Evolutionary conservation across 192 early-diverging fungal genomes (phyloP).

Genomic region (Backusella morwellensis): DNA sequence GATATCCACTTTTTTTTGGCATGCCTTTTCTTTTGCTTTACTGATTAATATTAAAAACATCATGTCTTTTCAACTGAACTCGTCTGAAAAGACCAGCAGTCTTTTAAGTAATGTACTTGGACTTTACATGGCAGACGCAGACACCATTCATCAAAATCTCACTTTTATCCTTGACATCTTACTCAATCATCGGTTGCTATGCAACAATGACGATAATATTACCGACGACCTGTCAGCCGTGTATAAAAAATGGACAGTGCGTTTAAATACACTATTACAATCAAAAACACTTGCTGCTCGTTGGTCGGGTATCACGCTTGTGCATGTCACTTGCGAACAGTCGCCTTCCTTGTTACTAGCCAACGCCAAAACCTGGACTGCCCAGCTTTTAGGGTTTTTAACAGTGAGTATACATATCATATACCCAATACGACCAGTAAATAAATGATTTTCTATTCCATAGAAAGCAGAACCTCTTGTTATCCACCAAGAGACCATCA

Average conservation of each 20-base stretch:
- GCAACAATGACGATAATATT: slow-evolving; percentile 22
- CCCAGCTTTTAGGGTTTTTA: slow-evolving; percentile 43
- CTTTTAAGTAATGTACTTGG: slow-evolving; percentile 37
- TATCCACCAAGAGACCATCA: slow-evolving; percentile 41
- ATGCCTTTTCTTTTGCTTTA: not conserved
- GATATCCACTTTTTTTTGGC: not conserved
- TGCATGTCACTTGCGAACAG: slow-evolving; percentile 48
- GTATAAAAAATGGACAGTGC: slow-evolving; percentile 51
- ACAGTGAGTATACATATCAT: slow-evolving; percentile 27
- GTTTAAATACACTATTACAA: slow-evolving; percentile 50
- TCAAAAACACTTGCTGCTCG: slow-evolving; percentile 49
- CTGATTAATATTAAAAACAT: not conserved
- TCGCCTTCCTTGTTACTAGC: slow-evolving; percentile 37
- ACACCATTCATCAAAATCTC: slow-evolving; percentile 34
- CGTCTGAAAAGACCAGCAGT: not conserved
- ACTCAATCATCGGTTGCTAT: slow-evolving; percentile 36
- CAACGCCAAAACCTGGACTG: slow-evolving; percentile 42
- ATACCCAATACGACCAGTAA: no score
- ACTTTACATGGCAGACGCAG: slow-evolving; percentile 40
- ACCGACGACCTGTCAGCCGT: slow-evolving; percentile 1
- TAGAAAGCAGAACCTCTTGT: slow-evolving; percentile 46
- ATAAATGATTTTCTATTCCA: not conserved
- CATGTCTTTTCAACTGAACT: slow-evolving; percentile 10
- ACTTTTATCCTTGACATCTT: slow-evolving; percentile 53
- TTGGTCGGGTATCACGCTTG: slow-evolving; percentile 49